These are phyloP conservation scores for Ogataea nakhonphanomensis DNA, from an alignment of 805 yeast genomes.

Conservation along the genomic window DNA sequence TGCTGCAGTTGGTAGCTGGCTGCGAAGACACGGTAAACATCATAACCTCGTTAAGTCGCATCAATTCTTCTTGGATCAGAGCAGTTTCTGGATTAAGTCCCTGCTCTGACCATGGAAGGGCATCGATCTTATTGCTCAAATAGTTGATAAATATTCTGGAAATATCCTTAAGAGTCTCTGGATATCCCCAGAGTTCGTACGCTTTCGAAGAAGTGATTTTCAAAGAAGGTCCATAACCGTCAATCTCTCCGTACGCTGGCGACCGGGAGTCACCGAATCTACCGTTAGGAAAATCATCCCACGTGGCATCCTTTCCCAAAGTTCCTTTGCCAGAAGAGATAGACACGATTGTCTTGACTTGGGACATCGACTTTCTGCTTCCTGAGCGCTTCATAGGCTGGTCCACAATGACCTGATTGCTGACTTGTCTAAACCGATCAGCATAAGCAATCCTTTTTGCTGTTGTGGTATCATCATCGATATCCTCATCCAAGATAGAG, in stretches of 20 bases:
- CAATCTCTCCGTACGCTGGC: constrained; percentile 97
- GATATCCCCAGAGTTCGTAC: constrained; percentile 75
- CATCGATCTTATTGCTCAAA: constrained; percentile 68
- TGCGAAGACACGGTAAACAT: constrained; percentile 91
- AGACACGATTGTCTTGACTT: constrained; percentile 61
- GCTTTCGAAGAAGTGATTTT: constrained; percentile 71
- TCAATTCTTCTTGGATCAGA: constrained; percentile 84
- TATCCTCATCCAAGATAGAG: constrained; percentile 33
- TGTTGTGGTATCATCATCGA: constrained; percentile 23
- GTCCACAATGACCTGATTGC: constrained; percentile 31
- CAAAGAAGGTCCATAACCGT: constrained; percentile 92
- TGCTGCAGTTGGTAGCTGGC: constrained; percentile 83
- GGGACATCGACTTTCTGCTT: constrained; percentile 24
- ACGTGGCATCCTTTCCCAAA: constrained; percentile 83
- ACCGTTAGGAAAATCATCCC: constrained; percentile 98
- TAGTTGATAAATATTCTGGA: constrained; percentile 66
- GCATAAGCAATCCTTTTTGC: constrained; percentile 38
- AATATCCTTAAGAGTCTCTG: constrained; percentile 57
- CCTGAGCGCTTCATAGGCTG: constrained; percentile 15
- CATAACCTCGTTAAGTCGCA: constrained; percentile 69
- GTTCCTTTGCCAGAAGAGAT: constrained; percentile 83
- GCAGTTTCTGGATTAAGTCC: constrained; percentile 88
- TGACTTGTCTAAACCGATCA: constrained; percentile 29
- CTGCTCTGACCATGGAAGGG: constrained; percentile 89
- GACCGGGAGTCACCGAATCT: constrained; percentile 93